These are phyloP conservation scores for Hymenoscyphus fructigenus DNA, from an alignment of 2,329 filamentous ascomycete genomes.

Conservation along the genomic window DNA sequence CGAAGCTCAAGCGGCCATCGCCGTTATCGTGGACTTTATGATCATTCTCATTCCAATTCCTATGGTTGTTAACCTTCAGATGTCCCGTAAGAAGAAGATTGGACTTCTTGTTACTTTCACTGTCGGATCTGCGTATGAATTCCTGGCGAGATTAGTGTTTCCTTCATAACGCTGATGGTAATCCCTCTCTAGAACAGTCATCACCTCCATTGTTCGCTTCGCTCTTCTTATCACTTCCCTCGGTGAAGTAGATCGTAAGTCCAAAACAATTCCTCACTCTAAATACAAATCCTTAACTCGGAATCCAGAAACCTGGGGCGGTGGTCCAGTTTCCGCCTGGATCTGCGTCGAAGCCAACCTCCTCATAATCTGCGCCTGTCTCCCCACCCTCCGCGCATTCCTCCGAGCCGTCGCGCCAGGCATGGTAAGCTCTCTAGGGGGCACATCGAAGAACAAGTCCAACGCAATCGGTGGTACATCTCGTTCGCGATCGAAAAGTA, in stretches of 20 bases:
- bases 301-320: background rate
- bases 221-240: background rate
- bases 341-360: conserved; percentile 8
- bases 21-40: background rate
- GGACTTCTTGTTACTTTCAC: conserved; percentile 4
- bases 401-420: background rate
- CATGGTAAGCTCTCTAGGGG: background rate
- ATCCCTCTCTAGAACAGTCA: background rate
- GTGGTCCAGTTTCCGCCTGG: conserved; percentile 3
- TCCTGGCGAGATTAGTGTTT: background rate
- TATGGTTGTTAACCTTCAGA: conserved; percentile 5
- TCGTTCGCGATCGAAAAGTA: background rate
- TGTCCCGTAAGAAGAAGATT: conserved; percentile 7
- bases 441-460: background rate
- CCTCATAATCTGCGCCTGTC: conserved; percentile 7
- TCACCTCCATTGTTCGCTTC: conserved; percentile 7
- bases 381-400: conserved; percentile 1
- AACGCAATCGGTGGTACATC: background rate
- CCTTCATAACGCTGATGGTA: background rate
- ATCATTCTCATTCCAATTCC: conserved; percentile 1
- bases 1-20: background rate
- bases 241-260: background rate
- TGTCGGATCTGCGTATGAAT: conserved; percentile 5
- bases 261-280: no score
- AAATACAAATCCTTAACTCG: no score